Conservation (phyloP, 495 filamentous ascomycete genomes). For the Aspergillus heteromorphus region DNA sequence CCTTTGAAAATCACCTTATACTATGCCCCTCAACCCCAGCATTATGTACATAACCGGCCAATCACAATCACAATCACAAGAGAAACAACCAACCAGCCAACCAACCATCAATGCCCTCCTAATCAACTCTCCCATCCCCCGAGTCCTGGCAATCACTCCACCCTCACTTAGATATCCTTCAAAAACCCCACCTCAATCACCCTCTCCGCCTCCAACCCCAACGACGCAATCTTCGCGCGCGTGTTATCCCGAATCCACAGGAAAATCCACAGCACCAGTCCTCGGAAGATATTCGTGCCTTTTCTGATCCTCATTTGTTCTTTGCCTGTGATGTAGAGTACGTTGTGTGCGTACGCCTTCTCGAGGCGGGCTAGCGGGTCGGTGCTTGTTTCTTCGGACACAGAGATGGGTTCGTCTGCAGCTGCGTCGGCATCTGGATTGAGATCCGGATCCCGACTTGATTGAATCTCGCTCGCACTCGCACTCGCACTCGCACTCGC, state of each 20-base stretch:
- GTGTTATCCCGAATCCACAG: conserved; percentile 69
- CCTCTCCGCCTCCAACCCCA: conserved; percentile 54
- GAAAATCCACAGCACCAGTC: conserved; percentile 49
- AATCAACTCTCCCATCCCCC: no score
- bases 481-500: not conserved
- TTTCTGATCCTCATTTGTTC: conserved; percentile 58
- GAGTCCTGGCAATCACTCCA: no score
- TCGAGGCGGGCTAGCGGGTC: conserved; percentile 35
- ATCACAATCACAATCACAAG: no score
- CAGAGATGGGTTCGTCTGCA: not conserved
- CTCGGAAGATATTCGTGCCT: conserved; percentile 40
- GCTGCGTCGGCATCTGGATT: no score
- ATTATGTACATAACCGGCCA: no score
- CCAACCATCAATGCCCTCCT: no score
- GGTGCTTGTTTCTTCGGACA: not conserved
- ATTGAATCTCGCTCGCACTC: not conserved
- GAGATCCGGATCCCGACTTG: no score
- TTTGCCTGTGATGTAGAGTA: conserved; percentile 68
- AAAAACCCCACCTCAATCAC: conserved; percentile 68
- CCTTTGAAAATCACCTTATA: no score
- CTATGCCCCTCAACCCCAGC: no score
- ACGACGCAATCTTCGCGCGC: conserved; percentile 55
- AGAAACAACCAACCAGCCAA: no score
- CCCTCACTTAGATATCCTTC: conserved; percentile 36
- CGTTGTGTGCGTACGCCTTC: conserved; percentile 52